Conservation (phyloP, 2,329 filamentous ascomycete species). For the Dothidotthia symphoricarpi region DNA sequence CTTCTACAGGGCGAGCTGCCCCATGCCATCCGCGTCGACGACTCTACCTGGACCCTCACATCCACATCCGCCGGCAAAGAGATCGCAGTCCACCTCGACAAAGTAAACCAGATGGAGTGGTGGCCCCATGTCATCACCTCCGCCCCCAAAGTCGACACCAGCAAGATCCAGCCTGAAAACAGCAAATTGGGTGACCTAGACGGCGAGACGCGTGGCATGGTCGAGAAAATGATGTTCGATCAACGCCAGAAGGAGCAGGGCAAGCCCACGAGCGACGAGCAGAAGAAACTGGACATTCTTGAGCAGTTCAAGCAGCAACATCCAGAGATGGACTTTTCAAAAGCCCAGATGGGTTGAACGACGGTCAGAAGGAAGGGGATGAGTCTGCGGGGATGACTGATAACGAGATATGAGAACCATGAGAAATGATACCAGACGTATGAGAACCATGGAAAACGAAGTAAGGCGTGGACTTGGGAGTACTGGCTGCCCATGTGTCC, state of each 20-base stretch:
- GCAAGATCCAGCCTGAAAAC: constrained; percentile 91
- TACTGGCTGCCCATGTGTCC: too few relatives aligned
- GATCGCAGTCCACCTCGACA: constrained; percentile 87
- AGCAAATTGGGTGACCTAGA: constrained; percentile 90
- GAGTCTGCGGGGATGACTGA: background rate
- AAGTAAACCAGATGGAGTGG: constrained; percentile 97
- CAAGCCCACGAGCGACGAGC: constrained; percentile 84
- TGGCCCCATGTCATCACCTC: constrained; percentile 87
- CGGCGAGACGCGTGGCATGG: constrained; percentile 92
- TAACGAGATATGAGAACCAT: background rate
- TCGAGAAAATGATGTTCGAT: constrained; percentile 99
- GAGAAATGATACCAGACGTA: background rate
- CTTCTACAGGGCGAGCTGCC: constrained; percentile 72
- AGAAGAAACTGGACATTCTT: constrained; percentile 90
- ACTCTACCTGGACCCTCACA: constrained; percentile 91
- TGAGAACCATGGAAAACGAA: background rate
- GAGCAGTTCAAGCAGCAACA: constrained; percentile 83
- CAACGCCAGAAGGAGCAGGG: constrained; percentile 95
- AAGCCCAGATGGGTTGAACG: constrained; percentile 57
- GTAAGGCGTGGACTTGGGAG: too few relatives aligned
- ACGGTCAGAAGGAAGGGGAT: background rate
- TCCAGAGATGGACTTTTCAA: constrained; percentile 68
- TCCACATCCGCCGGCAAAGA: constrained; percentile 66
- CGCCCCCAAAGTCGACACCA: constrained; percentile 90
- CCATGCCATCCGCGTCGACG: constrained; percentile 74